These are phyloP conservation scores for Puya raimondii DNA, from an alignment of 176 grass and related monocot genomes.

Conservation along the genomic window DNA sequence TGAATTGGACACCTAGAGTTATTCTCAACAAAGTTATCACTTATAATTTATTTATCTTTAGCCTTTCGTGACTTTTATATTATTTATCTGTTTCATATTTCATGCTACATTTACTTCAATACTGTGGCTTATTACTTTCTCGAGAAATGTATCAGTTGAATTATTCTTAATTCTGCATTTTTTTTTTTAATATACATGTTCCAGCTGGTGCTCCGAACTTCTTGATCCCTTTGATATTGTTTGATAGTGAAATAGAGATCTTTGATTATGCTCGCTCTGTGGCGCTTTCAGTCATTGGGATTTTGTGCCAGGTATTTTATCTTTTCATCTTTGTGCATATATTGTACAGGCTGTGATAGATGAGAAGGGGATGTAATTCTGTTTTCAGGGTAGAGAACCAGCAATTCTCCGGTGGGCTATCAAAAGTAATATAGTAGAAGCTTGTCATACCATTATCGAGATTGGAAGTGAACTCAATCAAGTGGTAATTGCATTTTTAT, in stretches of 20 bases:
- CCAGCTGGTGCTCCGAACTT: conserved; percentile 13
- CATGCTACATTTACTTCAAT: not conserved
- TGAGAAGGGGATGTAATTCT: not conserved
- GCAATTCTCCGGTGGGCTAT: conserved; percentile 8
- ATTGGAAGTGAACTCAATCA: conserved; percentile 12
- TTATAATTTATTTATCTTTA: no score
- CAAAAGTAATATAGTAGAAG: conserved; percentile 9
- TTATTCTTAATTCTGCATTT: not conserved
- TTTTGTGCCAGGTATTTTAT: conserved; percentile 14
- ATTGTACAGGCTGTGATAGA: not conserved
- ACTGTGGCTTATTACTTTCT: not conserved
- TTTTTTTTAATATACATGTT: not conserved
- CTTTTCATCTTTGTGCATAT: not conserved
- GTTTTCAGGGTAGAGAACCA: conserved; percentile 15
- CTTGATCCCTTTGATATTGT: conserved; percentile 17
- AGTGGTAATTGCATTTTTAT: not conserved
- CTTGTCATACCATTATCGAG: conserved; percentile 5
- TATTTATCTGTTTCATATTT: no score
- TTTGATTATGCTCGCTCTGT: conserved; percentile 11
- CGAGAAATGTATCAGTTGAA: not conserved
- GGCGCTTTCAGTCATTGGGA: conserved; percentile 15
- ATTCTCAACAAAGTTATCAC: no score
- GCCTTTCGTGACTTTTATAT: no score
- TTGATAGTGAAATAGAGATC: conserved; percentile 4
- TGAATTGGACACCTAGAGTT: no score